Percentiles rank a stretch among this genome's conserved stretches.
Evolutionary conservation across 768 basidiomycete genomes (phyloP).

Genomic region (Leccinellum albellum): DNA sequence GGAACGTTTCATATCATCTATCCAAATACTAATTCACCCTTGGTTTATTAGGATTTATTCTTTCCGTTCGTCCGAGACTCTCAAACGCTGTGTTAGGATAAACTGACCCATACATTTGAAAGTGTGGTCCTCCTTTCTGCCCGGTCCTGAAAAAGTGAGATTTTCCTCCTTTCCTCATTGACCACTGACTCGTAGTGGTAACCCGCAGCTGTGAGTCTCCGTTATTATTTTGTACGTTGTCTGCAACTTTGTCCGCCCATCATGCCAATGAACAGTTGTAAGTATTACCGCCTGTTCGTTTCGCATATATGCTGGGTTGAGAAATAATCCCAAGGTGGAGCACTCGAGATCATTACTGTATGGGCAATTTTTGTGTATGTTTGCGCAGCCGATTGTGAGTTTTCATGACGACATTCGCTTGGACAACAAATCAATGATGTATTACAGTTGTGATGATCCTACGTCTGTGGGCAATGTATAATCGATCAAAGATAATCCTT

Average conservation of each 20-base stretch:
- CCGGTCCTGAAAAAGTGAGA: background rate
- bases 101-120: background rate
- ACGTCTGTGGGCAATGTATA: background rate
- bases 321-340: background rate
- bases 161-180: too few relatives aligned
- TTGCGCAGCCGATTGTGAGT: background rate
- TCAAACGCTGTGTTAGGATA: background rate
- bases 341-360: background rate
- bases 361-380: background rate
- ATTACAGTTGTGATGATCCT: background rate
- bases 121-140: background rate
- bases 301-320: background rate
- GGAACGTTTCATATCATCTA: too few relatives aligned
- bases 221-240: too few relatives aligned
- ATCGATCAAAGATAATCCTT: background rate
- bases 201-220: too few relatives aligned
- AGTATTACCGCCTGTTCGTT: too few relatives aligned
- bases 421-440: background rate
- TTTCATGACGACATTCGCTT: background rate
- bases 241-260: too few relatives aligned
- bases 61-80: background rate
- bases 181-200: too few relatives aligned
- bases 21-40: background rate
- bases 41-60: background rate
- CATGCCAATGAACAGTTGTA: too few relatives aligned